These are phyloP conservation scores for Ceratobasidium sp. DNA, from an alignment of 1,284 basidiomycete species.

Conservation along the genomic window DNA sequence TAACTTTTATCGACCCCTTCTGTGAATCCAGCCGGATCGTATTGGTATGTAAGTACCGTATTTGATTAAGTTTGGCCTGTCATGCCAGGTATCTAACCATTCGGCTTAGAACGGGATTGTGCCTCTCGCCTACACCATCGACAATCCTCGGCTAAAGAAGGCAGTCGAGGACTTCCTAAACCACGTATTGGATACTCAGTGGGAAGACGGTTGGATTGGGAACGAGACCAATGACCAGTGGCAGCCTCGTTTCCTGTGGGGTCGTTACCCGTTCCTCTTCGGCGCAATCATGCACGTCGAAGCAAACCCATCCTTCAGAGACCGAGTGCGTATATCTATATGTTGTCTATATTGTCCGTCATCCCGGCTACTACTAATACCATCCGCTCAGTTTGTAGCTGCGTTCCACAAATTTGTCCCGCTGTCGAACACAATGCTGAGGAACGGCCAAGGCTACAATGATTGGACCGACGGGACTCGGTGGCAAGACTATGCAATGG, in stretches of 20 bases:
- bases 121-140: conserved; percentile 32
- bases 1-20: background rate
- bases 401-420: conserved; percentile 44
- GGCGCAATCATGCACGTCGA: conserved; percentile 40
- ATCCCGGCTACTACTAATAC: background rate
- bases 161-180: conserved; percentile 32
- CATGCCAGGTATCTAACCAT: background rate
- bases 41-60: conserved; percentile 40
- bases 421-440: conserved; percentile 40
- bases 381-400: conserved; percentile 23
- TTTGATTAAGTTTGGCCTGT: background rate
- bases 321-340: conserved; percentile 14
- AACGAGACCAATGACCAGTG: conserved; percentile 28
- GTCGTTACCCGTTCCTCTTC: conserved; percentile 42
- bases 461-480: conserved; percentile 40
- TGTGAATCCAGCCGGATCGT: conserved; percentile 31
- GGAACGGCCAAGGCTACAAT: conserved; percentile 19
- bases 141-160: conserved; percentile 34
- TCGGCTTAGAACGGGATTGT: conserved; percentile 34
- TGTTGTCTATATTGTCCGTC: background rate
- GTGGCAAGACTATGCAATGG: conserved; percentile 39
- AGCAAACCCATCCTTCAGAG: conserved; percentile 32
- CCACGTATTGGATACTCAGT: conserved; percentile 33
- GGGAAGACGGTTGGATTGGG: conserved; percentile 36
- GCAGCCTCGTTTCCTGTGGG: conserved; percentile 40